Evolutionary conservation across 495 filamentous ascomycete species (phyloP), one percentile per base, ranked within the genome.

Genomic region (Penicillium fimorum): DNA sequence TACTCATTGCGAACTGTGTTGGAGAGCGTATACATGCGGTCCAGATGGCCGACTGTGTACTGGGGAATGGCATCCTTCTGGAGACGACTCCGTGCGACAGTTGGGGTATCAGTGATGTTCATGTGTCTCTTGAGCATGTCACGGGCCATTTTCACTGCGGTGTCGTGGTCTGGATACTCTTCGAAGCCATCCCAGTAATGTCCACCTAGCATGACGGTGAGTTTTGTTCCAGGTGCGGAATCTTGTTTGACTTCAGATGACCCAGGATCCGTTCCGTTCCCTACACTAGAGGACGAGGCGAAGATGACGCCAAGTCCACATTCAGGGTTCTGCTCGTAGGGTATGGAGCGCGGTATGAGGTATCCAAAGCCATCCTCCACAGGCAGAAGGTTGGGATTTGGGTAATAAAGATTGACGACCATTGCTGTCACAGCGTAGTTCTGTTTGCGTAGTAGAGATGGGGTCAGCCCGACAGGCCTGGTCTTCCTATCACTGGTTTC

Each of bases 201-300:
- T 6, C 94, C 94, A 48, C 94, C 94, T 22, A 97, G 71, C 89
- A 99, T 96, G 49, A 97, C 88, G 13, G 93, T 97, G 30, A 99
- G 68, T 66, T 96, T 96, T 15, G 91, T 96, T 30, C 90, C 91
- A 0, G 70, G 67, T 10, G 70, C 76, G 24, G 75, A 70, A 44
- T 85, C 82, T 62, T 83, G 80, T 13, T 72, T 77, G 47, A 71
- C 56, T 8, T 32, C 32, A 29, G 17, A n/a, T 5, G 41, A 50
- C 4, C 35, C 44, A 13, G 43, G 35, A 18, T 45, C 30, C 3
- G 32, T 17, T 33, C 65, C 59, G 1, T 35, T 25, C 15, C 52
- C 52, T 27, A 40, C 43, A 25, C 76, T 78, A 45, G 87, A 79
- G 46, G 91, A 83, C 1, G 87, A 89, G 63, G 96, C 92, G 68